Evolutionary conservation across 768 basidiomycete species (phyloP).

Genomic region (Russula sp.): DNA sequence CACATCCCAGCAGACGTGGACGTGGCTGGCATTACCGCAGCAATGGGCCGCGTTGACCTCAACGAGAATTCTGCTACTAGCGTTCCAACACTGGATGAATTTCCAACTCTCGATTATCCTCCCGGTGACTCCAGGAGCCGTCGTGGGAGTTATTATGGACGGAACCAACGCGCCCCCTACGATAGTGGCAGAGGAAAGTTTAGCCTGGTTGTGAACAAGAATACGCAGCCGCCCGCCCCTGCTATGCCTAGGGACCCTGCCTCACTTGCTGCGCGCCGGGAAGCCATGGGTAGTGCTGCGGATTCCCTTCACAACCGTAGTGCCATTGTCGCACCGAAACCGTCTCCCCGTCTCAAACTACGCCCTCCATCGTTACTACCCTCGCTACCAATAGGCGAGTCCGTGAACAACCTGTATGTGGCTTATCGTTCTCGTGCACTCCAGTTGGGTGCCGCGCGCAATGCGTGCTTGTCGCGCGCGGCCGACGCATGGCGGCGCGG

Average conservation of each 20-base stretch:
- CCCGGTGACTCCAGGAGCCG: conserved; percentile 37
- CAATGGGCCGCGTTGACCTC: conserved; percentile 61
- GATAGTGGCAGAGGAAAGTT: conserved; percentile 91
- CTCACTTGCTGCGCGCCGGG: conserved; percentile 45
- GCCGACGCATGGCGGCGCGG: conserved; percentile 95
- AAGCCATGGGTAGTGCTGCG: conserved; percentile 52
- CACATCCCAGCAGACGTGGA: conserved; percentile 86
- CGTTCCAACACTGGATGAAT: conserved; percentile 53
- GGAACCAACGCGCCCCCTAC: conserved; percentile 40
- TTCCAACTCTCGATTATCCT: conserved; percentile 51
- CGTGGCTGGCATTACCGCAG: conserved; percentile 58
- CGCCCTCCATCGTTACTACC: conserved; percentile 80
- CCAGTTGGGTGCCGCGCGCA: conserved; percentile 88
- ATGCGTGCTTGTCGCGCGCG: conserved; percentile 89
- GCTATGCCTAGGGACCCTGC: conserved; percentile 31
- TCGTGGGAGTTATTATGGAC: conserved; percentile 37
- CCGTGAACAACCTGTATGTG: conserved; percentile 80
- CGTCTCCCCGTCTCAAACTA: conserved; percentile 81
- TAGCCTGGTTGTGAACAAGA: conserved; percentile 82
- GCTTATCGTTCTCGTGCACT: conserved; percentile 81
- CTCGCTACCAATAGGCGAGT: conserved; percentile 80
- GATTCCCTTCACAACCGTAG: conserved; percentile 60
- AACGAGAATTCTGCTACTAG: conserved; percentile 35
- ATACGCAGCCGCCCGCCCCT: conserved; percentile 31
- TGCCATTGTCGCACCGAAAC: conserved; percentile 68